phyloP scores from a whole-genome alignment of 2,329 filamentous ascomycete genomes.

The Didymellaceae sp. region DNA sequence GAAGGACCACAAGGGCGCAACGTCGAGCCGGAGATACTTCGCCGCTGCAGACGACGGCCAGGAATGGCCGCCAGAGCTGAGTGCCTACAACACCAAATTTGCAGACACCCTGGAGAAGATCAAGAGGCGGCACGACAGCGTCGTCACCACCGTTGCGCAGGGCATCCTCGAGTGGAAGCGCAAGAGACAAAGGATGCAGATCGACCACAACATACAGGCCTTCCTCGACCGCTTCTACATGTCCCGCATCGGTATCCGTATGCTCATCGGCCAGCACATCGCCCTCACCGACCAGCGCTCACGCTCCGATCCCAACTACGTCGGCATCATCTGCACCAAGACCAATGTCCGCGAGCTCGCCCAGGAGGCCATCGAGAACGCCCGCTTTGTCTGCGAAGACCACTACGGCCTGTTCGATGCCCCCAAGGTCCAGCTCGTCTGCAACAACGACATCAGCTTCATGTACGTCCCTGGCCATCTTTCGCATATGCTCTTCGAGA shows the following conservation, averaged over 20 bases:
- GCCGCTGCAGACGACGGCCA: conserved; percentile 85
- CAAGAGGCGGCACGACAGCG: conserved; percentile 93
- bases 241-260: conserved; percentile 98
- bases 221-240: conserved; percentile 99
- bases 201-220: conserved; percentile 94
- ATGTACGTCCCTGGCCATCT: conserved; percentile 99
- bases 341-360: conserved; percentile 95
- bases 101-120: conserved; percentile 88
- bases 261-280: conserved; percentile 99
- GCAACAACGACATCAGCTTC: conserved; percentile 91
- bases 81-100: conserved; percentile 93
- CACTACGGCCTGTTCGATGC: conserved; percentile 98
- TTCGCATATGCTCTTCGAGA: conserved; percentile 99
- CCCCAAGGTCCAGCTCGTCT: conserved; percentile 94
- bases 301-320: conserved; percentile 88
- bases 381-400: conserved; percentile 98
- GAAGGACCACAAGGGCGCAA: conserved; percentile 56
- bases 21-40: conserved; percentile 75
- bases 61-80: conserved; percentile 92
- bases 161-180: conserved; percentile 98
- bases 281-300: conserved; percentile 93
- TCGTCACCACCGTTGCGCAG: conserved; percentile 97
- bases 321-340: conserved; percentile 98
- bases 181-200: conserved; percentile 94
- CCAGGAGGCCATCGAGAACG: conserved; percentile 97